Evolutionary conservation across 202 grass and related monocot genomes (phyloP), one percentile per base, ranked within the genome.

Genomic region (Zizania palustris): DNA sequence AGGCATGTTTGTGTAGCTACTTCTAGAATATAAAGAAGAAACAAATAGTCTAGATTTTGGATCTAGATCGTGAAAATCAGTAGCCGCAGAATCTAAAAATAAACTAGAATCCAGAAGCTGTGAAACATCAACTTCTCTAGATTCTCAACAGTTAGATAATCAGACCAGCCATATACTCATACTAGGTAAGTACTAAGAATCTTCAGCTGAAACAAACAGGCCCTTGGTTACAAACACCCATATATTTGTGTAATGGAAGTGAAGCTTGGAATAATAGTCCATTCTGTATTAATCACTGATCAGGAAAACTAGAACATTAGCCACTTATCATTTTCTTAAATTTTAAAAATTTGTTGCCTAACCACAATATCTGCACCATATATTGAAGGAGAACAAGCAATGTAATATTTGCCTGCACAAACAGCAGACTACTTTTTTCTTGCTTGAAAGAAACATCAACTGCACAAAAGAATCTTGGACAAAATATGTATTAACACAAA

Each of bases 181-280:
- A n/a, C n/a, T n/a, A n/a, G n/a, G n/a, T 28, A 28, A 2, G 1
- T 28, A 28, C 28, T 28, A 28, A 28, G 28, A 28, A 28, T 28
- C 28, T 28, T 2, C 28, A 28, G 28, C 28, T 28, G 28, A 28
- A 28, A 28, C 28, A 28, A 28, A 28, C 28, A 28, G 2, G 28
- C 28, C 28, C 28, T 28, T 2, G 2, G 28, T 28, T 28, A n/a
- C 28, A 28, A 28, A 28, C 28, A 28, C 28, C 28, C 28, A 28
- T 75, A 40, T 48, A 69, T 15, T 41, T 87, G 28, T 73, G 50
- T 46, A 73, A 61, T 37, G 55, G 12, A 36, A 58, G 60, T 45
- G 39, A 53, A 18, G 14, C 12, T 67, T 43, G 43, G 59, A 35
- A 80, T 34, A 20, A 60, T 46, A 14, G 41, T 64, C 21, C 66